A percentile compares a stretch with the other conserved stretches of the same genome.
phyloP scores from a whole-genome alignment of 2,329 filamentous ascomycete genomes.

The Trichophyton mentagrophytes region DNA sequence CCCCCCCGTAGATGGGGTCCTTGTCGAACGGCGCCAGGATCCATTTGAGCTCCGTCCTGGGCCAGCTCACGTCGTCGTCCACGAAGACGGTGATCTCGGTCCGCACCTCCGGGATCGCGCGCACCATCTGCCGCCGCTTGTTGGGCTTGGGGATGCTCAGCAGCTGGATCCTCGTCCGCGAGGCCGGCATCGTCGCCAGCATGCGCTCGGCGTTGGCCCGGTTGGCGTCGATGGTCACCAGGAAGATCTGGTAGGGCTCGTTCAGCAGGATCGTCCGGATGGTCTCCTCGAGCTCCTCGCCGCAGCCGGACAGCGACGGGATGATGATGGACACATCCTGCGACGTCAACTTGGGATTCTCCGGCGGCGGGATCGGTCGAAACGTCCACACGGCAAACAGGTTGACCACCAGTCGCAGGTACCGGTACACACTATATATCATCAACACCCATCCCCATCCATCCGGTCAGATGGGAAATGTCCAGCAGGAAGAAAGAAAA shows the following conservation, averaged over 20 bases:
- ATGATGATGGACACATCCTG: constrained; percentile 89
- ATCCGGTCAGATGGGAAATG: too few species aligned
- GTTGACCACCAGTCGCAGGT: constrained; percentile 73
- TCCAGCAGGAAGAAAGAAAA: constrained; percentile 8
- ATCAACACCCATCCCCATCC: too few species aligned
- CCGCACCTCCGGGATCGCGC: constrained; percentile 71
- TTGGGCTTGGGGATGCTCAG: constrained; percentile 75
- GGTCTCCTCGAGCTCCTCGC: constrained; percentile 70
- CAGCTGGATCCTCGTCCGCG: constrained; percentile 56
- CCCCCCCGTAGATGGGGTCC: constrained; percentile 61
- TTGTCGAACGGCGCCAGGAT: constrained; percentile 87
- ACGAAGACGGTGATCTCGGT: constrained; percentile 84
- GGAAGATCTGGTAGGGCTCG: constrained; percentile 55
- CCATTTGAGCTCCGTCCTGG: constrained; percentile 73
- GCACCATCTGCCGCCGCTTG: constrained; percentile 86
- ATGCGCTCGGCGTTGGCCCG: constrained; percentile 55
- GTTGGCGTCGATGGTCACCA: constrained; percentile 79
- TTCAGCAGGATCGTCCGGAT: constrained; percentile 46
- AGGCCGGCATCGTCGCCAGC: constrained; percentile 40
- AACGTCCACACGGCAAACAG: constrained; percentile 76
- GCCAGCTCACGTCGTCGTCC: constrained; percentile 93
- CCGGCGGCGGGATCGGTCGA: constrained; percentile 68
- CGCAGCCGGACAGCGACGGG: constrained; percentile 77
- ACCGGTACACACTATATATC: constrained; percentile 70
- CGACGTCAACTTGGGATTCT: constrained; percentile 64